phyloP scores from a whole-genome alignment of 495 filamentous ascomycete species.

The Parmelia sp. region DNA sequence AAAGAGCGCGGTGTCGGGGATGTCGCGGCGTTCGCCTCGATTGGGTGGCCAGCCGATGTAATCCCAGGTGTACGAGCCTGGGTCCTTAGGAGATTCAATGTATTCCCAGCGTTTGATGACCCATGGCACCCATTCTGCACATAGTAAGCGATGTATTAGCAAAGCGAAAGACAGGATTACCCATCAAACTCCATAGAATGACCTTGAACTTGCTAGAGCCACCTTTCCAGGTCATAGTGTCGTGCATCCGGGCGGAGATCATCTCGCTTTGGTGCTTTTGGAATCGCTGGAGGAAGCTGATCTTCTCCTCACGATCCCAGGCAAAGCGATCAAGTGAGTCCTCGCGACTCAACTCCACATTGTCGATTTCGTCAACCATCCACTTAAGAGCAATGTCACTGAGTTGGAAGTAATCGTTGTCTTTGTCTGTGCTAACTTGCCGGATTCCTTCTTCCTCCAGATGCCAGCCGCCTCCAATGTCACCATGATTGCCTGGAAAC shows the following conservation, averaged over 20 bases:
- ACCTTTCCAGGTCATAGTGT: no score
- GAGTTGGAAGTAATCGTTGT: constrained; percentile 38
- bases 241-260: no score
- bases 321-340: not conserved
- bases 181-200: no score
- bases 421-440: no score
- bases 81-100: constrained; percentile 11
- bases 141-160: no score
- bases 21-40: constrained; percentile 10
- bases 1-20: constrained; percentile 9
- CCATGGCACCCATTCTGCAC: constrained; percentile 13
- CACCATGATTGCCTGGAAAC: constrained; percentile 39
- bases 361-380: constrained; percentile 35
- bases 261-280: no score
- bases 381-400: constrained; percentile 29
- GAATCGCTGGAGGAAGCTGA: constrained; percentile 12
- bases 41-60: constrained; percentile 8
- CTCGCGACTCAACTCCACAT: constrained; percentile 19
- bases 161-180: no score
- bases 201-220: no score
- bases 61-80: constrained; percentile 2
- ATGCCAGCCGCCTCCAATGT: constrained; percentile 38
- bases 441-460: constrained; percentile 2
- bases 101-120: no score
- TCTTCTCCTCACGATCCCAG: constrained; percentile 18